Base-by-base conservation (phyloP, 371 early-diverging fungal genomes). In the Mortierella sp. region DNA sequence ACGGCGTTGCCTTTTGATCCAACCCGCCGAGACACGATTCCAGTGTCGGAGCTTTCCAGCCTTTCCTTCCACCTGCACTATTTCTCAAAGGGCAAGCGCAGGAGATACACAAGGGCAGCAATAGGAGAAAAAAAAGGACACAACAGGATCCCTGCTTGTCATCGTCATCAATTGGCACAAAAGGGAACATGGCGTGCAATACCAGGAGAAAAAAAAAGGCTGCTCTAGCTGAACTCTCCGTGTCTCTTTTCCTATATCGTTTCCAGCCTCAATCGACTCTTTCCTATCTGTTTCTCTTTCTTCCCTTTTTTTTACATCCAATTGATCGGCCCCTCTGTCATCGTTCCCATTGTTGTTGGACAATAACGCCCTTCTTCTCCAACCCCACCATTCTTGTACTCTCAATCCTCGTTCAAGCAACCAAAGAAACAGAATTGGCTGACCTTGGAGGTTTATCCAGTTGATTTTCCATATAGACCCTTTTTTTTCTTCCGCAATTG, bases 151-250 rank as follows among this genome's bases (percentile, higher is more conserved):
- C 76, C 46, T 76, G 71, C 48, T 71, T 11, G 19, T 34, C 54
- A 37, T 72, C 69, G 73, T 72, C 77, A 71, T 69, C 51, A 80
- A 67, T 80, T 72, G 75, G 80, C 75, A 28, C 43, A 67, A 70
- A 80, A 75, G 71, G 72, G 80, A 80, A 80, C 80, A 80, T 72
- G 80, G 61, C 72, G 75, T 79, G 6, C 43, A 40, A 28, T 53
- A 61, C 14, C 44, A 53, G 43, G 9, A 13, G n/a, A 2, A 16
- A 24, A 70, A n/a, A 43, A 61, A 50, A 72, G 19, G 8, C 19
- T 21, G 51, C 19, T 61, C 16, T 61, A 24, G 44, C 0, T 21
- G 46, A 72, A 24, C 72, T 26, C 31, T 72, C 46, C 46, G 31
- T 64, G 40, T 48, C 34, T 51, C 75, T 34, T 43, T 74, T 48